Base-by-base conservation (phyloP, 306 rosid species). In the Alnus rubra region DNA sequence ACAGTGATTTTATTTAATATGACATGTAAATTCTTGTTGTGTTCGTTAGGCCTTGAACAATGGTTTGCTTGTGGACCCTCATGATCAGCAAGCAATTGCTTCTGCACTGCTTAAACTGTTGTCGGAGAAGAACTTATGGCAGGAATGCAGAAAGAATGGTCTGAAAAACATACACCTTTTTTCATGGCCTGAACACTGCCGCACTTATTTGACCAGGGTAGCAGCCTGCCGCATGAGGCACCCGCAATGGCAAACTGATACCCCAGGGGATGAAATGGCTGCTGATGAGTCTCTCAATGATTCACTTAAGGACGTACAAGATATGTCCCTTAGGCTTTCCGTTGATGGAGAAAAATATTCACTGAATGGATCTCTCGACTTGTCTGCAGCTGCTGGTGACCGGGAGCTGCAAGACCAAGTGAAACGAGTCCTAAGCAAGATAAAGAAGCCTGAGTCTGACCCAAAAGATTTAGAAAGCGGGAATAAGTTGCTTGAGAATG, bases 181-280 rank as follows among this genome's bases (percentile, higher is more conserved):
- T 79, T 90, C 94, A 7, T 90, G 94, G 94, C 94, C 92, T 18
- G 94, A 87, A 19, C 94, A 90, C 54, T 90, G 94, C 67, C 90
- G 94, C 45, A 90, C 94, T 62, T 90, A 90, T 84, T 69, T 90
- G 80, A 90, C 92, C 16, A 82, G 94, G 76, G 88, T 90, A 31
- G 94, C 90, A 11, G 90, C 89, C 68, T 90, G 94, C 79, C 90
- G 92, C 18, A 88, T 88, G 89, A 90, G 94, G 74, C 89, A 90
- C 81, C 94, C 94, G 9, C 92, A 88, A 54, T 90, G 94, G 94
- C 82, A 90, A 72, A 88, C 85, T 23, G 85, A 88, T 89, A 90
- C 92, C 56, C 94, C 92, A 0, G 89, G 75, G 30, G 92, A 90
- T n/a, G 90, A 88, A 39, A 74, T 81, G 69, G 81, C 82, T 31